Evolutionary conservation across 2,329 filamentous ascomycete species (phyloP).

Genomic region (Lizonia empirigonia): DNA sequence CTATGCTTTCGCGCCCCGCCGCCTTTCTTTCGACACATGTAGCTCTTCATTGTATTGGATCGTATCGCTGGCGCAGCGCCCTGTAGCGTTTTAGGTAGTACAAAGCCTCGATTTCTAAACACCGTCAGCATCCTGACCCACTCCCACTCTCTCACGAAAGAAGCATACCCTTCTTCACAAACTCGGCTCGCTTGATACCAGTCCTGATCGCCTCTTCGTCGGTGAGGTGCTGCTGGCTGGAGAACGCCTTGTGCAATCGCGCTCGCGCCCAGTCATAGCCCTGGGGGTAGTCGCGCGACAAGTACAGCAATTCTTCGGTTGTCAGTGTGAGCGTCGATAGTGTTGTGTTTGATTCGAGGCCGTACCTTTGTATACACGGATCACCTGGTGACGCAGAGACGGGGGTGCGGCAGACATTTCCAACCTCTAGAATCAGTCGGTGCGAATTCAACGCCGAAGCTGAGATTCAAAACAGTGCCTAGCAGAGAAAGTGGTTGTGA

Average conservation of each 20-base stretch:
- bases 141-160: no score
- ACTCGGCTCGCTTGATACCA: constrained; percentile 79
- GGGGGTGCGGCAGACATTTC: constrained; percentile 52
- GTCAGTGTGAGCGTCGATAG: background rate
- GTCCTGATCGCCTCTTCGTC: constrained; percentile 77
- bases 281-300: constrained; percentile 85
- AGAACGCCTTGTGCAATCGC: constrained; percentile 84
- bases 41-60: constrained; percentile 35
- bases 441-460: no score
- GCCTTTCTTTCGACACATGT: background rate
- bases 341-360: background rate
- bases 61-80: constrained; percentile 80
- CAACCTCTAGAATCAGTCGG: no score
- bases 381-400: constrained; percentile 75
- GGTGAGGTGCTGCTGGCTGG: constrained; percentile 70
- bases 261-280: constrained; percentile 83
- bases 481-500: background rate
- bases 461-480: background rate
- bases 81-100: constrained; percentile 94
- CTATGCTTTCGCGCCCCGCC: constrained; percentile 2
- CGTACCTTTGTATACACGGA: constrained; percentile 87
- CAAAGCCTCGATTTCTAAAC: constrained; percentile 18
- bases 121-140: background rate
- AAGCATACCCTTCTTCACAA: constrained; percentile 96
- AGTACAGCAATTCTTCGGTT: constrained; percentile 73